Conservation (phyloP, 371 early-diverging fungal genomes). For the Rhizopus stolonifer region DNA sequence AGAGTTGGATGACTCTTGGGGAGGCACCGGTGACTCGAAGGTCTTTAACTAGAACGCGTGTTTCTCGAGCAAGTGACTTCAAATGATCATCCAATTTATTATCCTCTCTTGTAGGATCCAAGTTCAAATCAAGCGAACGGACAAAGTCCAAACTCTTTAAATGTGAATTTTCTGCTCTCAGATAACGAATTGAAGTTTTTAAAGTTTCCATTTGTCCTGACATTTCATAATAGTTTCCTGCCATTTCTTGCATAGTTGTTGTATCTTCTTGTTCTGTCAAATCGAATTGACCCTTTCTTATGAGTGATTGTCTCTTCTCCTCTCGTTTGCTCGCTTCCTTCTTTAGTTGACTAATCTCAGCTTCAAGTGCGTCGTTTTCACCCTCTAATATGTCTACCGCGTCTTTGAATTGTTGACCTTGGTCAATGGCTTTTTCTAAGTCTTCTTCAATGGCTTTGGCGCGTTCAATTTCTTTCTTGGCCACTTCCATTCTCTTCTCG, state of each 20-base stretch:
- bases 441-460: constrained; percentile 61
- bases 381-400: constrained; percentile 71
- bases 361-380: constrained; percentile 68
- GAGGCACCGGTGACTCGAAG: constrained; percentile 52
- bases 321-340: constrained; percentile 45
- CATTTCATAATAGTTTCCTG: constrained; percentile 23
- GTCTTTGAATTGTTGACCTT: constrained; percentile 71
- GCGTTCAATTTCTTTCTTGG: constrained; percentile 68
- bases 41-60: constrained; percentile 44
- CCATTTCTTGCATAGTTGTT: constrained; percentile 20
- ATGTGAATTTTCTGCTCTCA: constrained; percentile 81
- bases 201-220: constrained; percentile 58
- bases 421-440: constrained; percentile 57
- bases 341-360: constrained; percentile 64
- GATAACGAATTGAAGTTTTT: constrained; percentile 69
- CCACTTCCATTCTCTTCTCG: constrained; percentile 70
- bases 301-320: constrained; percentile 36
- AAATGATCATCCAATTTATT: constrained; percentile 6
- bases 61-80: constrained; percentile 38
- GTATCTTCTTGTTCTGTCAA: constrained; percentile 7
- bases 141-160: constrained; percentile 62
- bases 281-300: constrained; percentile 29
- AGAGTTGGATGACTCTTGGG: constrained; percentile 54
- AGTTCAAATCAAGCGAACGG: constrained; percentile 41
- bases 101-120: constrained; percentile 14